A percentile compares a stretch with the other conserved stretches of the same genome.
phyloP scores from a whole-genome alignment of 192 early-diverging fungal genomes.

The Umbelopsis sp. region DNA sequence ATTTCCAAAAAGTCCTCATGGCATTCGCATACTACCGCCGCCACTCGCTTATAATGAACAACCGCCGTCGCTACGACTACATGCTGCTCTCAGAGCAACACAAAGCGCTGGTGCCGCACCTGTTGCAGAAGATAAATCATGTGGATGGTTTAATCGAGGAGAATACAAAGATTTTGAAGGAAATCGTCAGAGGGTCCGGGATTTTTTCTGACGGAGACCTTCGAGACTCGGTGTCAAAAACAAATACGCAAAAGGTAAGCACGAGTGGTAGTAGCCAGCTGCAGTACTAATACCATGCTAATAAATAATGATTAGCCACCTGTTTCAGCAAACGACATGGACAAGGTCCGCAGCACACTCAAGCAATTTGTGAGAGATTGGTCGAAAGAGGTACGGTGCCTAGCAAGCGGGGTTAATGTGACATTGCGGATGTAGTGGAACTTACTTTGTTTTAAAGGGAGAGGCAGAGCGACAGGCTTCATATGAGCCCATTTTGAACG shows the following conservation, averaged over 20 bases:
- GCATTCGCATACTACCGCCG: constrained; percentile 68
- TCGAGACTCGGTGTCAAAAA: constrained; percentile 9
- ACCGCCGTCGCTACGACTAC: constrained; percentile 65
- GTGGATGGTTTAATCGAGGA: constrained; percentile 61
- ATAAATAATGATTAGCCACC: constrained; percentile 22
- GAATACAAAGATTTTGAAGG: constrained; percentile 60
- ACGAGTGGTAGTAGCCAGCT: constrained; percentile 16
- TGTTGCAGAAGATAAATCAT: constrained; percentile 64
- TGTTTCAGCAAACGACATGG: constrained; percentile 78
- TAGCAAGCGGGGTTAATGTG: not conserved
- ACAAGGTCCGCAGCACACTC: constrained; percentile 86
- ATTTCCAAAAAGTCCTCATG: constrained; percentile 57
- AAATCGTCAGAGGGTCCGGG: constrained; percentile 49
- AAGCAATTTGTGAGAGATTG: constrained; percentile 97
- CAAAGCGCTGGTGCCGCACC: constrained; percentile 56
- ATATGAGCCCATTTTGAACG: constrained; percentile 81
- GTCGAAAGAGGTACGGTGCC: constrained; percentile 68
- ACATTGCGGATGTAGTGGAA: not conserved
- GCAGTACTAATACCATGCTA: not conserved
- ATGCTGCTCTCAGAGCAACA: constrained; percentile 65
- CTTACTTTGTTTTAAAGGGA: constrained; percentile 50
- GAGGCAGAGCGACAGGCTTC: constrained; percentile 73
- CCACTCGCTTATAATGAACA: constrained; percentile 60
- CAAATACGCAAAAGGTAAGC: constrained; percentile 36
- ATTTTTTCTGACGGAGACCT: constrained; percentile 48